Evolutionary conservation across 805 yeast genomes (phyloP).

Genomic region (Monosporozyma aerobia): DNA sequence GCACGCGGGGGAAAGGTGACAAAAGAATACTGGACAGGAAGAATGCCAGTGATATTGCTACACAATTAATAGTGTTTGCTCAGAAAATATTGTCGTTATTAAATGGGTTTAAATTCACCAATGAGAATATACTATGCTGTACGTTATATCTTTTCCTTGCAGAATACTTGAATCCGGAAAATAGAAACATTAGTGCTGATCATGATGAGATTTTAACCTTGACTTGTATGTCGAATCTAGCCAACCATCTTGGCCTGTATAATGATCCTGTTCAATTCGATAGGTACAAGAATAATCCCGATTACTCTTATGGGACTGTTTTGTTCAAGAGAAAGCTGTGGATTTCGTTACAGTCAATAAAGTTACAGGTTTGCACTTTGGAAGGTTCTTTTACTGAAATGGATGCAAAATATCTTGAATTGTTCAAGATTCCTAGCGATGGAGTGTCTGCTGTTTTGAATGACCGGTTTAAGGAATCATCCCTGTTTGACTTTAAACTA

Average conservation of each 20-base stretch:
- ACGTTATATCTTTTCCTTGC: conserved; percentile 9
- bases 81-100: conserved; percentile 10
- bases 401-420: conserved; percentile 6
- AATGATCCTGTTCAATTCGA: conserved; percentile 8
- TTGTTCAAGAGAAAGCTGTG: conserved; percentile 11
- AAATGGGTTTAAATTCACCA: conserved; percentile 10
- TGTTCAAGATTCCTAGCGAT: neutral
- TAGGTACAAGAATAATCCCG: conserved; percentile 4
- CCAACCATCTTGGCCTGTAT: conserved; percentile 10
- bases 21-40: neutral
- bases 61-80: conserved; percentile 5
- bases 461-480: neutral
- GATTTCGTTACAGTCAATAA: conserved; percentile 15
- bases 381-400: conserved; percentile 6
- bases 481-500: conserved; percentile 5
- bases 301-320: neutral
- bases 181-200: conserved; percentile 3
- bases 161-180: conserved; percentile 10
- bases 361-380: conserved; percentile 4
- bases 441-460: neutral
- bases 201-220: conserved; percentile 8
- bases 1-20: neutral
- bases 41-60: conserved; percentile 5
- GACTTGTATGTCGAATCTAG: conserved; percentile 5
- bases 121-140: conserved; percentile 10